Conservation (phyloP, 108 stramenopile genomes). For the Cyclotella atomus region DNA sequence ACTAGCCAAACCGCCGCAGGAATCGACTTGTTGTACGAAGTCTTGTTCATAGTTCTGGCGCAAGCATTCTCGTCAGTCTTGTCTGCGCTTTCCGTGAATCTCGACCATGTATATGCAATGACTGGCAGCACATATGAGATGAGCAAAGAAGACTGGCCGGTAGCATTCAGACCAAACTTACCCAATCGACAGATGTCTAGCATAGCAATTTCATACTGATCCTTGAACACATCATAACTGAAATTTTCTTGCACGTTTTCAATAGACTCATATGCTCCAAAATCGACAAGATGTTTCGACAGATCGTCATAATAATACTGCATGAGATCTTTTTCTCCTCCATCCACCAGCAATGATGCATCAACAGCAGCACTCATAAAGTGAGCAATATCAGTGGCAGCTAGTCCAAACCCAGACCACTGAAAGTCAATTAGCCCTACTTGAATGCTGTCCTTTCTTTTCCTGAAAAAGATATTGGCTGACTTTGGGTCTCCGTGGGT, state of each 20-base stretch:
- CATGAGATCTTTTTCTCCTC: slow-evolving; percentile 45
- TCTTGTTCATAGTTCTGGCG: slow-evolving; percentile 34
- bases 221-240: slow-evolving; percentile 38
- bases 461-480: slow-evolving; percentile 68
- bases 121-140: no score
- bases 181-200: slow-evolving; percentile 66
- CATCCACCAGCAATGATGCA: slow-evolving; percentile 46
- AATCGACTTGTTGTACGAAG: slow-evolving; percentile 67
- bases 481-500: slow-evolving; percentile 75
- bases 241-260: slow-evolving; percentile 46
- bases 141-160: no score
- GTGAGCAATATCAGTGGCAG: slow-evolving; percentile 73
- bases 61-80: slow-evolving; percentile 15
- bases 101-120: slow-evolving; percentile 66
- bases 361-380: slow-evolving; percentile 50
- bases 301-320: slow-evolving; percentile 53
- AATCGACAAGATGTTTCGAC: slow-evolving; percentile 44
- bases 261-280: slow-evolving; percentile 40
- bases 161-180: no score
- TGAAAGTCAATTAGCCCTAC: slow-evolving; percentile 76
- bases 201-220: slow-evolving; percentile 63
- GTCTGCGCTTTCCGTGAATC: slow-evolving; percentile 57
- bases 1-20: slow-evolving; percentile 58
- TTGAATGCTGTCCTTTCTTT: slow-evolving; percentile 28
- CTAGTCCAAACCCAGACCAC: slow-evolving; percentile 72